Evolutionary conservation across 2,329 filamentous ascomycete species (phyloP), one percentile per base, ranked within the genome.

Genomic region (Leptographium galeiforme): DNA sequence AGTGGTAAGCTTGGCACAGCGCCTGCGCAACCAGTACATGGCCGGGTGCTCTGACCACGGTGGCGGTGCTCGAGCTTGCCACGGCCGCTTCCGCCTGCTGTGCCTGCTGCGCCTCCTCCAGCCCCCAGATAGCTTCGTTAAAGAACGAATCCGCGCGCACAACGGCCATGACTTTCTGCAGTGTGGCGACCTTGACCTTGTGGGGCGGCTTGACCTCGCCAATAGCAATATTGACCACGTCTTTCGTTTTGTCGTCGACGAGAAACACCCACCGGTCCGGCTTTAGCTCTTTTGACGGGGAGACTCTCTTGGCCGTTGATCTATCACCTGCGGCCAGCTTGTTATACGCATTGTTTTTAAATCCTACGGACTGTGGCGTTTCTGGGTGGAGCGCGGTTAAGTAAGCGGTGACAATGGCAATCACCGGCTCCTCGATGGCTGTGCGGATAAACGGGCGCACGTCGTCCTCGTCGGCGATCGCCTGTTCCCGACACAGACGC

Each of bases 1-100:
- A 55, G 43, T 57, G 49, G 33, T 41, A 57, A 1, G 50, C 40
- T 25, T 57, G 53, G 32, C 56, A 54, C 25, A 55, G 32, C 16
- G 33, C 53, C 13, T 50, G 30, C 5, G 55, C 53, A 12, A 54
- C 46, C 3, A n/a, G 39, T 5, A 54, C 46, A 4, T 33, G 11
- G 32, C 45, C 49, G 7, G 25, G 14, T n/a, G n/a, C n/a, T n/a
- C n/a, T n/a, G n/a, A n/a, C n/a, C 14, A 51, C 36, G 10, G 19
- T 34, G 11, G 33, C 33, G 7, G 33, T 6, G 6, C 7, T 34
- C 7, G 6, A 7, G 33, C 33, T 34, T 34, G 33, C 7, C 7
- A 7, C 33, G 7, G 14, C 5, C 33, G 6, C 33, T 6, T 46
- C 44, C 25, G 41, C n/a, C 41, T 44, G 41, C 18, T 46, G 8